These are phyloP conservation scores for Microthyrium microscopicum DNA, from an alignment of 2,329 filamentous ascomycete species.

Conservation along the genomic window DNA sequence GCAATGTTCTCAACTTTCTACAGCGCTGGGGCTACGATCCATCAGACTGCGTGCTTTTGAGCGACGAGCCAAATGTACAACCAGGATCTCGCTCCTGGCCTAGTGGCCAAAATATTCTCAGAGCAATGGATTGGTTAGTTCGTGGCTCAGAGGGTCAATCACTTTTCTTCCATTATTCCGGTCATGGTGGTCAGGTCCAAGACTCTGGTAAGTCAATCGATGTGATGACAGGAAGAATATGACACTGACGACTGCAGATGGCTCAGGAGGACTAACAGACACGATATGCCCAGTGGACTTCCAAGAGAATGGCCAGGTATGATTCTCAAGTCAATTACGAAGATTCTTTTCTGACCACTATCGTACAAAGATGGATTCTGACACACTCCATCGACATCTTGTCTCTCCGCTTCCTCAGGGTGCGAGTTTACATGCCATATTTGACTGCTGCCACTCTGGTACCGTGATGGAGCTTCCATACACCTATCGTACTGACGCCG, in stretches of 20 bases:
- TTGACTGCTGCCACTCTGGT: constrained; percentile 47
- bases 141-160: constrained; percentile 32
- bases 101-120: constrained; percentile 28
- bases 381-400: constrained; percentile 34
- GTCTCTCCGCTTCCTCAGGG: constrained; percentile 34
- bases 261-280: constrained; percentile 23
- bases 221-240: not conserved
- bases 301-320: constrained; percentile 34
- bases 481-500: constrained; percentile 38
- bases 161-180: constrained; percentile 41
- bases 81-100: constrained; percentile 20
- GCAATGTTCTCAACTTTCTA: constrained; percentile 31
- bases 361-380: constrained; percentile 35
- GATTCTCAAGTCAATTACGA: too few relatives aligned
- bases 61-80: too few relatives aligned
- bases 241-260: not conserved
- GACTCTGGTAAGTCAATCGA: constrained; percentile 20
- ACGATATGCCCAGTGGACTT: constrained; percentile 40
- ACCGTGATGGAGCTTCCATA: constrained; percentile 42
- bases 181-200: constrained; percentile 38
- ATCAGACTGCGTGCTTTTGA: too few relatives aligned
- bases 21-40: constrained; percentile 26
- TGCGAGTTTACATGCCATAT: constrained; percentile 37
- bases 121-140: constrained; percentile 42
- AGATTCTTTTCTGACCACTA: too few relatives aligned